Percentiles rank a stretch among this genome's conserved stretches.
Evolutionary conservation across 2,329 filamentous ascomycete species (phyloP).

Genomic region (Cadophora sp.): DNA sequence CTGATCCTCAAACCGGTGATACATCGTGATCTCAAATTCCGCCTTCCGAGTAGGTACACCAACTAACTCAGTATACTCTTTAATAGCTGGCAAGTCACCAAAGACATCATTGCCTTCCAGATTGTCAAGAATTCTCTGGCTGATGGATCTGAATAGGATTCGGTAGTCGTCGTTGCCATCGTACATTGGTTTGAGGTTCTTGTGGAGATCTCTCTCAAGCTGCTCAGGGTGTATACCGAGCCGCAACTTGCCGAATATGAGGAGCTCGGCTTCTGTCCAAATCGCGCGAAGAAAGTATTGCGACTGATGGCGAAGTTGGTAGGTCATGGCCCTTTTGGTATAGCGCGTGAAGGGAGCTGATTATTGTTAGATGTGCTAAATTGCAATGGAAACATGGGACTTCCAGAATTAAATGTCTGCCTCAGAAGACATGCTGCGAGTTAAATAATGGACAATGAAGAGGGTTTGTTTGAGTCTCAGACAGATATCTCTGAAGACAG

Average conservation of each 20-base stretch:
- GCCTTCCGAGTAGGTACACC: not conserved
- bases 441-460: too few relatives aligned
- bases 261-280: conserved; percentile 4
- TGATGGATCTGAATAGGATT: not conserved
- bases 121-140: not conserved
- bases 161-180: not conserved
- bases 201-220: not conserved
- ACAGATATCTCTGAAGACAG: too few relatives aligned
- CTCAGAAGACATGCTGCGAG: too few relatives aligned
- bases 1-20: not conserved
- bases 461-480: too few relatives aligned
- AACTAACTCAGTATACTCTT: not conserved
- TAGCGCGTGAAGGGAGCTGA: not conserved
- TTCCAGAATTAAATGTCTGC: too few relatives aligned
- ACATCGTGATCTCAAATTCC: not conserved
- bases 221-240: not conserved
- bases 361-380: not conserved
- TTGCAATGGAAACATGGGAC: too few relatives aligned
- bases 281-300: not conserved
- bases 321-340: not conserved
- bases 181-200: not conserved
- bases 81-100: not conserved
- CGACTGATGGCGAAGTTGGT: not conserved
- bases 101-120: not conserved
- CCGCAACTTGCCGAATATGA: not conserved